phyloP scores from a whole-genome alignment of 2,329 filamentous ascomycete genomes.

The Akanthomyces muscarius region DNA sequence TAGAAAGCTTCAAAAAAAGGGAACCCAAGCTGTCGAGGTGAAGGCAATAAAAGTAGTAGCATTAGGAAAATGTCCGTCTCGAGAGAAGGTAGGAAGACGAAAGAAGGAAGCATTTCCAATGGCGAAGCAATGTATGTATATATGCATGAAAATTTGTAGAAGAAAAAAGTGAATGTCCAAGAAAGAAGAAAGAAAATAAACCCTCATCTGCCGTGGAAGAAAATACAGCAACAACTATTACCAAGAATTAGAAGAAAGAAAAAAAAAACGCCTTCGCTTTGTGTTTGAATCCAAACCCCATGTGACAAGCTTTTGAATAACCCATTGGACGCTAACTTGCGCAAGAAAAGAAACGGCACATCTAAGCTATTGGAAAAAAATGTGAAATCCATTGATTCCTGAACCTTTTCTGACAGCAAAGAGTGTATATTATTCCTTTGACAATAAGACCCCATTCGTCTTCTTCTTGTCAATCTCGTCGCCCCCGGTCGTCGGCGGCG shows the following conservation, averaged over 20 bases:
- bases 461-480: slow-evolving; percentile 2
- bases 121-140: neutral
- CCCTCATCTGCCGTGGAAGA: neutral
- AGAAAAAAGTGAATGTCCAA: neutral
- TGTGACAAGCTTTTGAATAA: neutral
- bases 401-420: no score
- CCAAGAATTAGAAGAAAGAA: neutral
- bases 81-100: neutral
- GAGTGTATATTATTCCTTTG: neutral
- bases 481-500: slow-evolving; percentile 2
- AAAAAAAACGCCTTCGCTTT: slow-evolving; percentile 11
- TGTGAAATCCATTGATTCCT: neutral
- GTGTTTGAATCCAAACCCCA: neutral
- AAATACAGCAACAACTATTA: no score
- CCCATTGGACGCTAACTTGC: neutral
- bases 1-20: no score
- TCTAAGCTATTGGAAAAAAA: neutral
- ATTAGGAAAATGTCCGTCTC: neutral
- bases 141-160: neutral
- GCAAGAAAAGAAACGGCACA: neutral
- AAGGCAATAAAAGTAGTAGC: neutral
- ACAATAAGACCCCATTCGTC: neutral
- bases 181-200: neutral
- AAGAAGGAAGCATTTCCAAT: neutral
- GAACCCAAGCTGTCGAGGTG: no score